Conservation (phyloP, 2,329 filamentous ascomycete species). For the Penicillium capsulatum region DNA sequence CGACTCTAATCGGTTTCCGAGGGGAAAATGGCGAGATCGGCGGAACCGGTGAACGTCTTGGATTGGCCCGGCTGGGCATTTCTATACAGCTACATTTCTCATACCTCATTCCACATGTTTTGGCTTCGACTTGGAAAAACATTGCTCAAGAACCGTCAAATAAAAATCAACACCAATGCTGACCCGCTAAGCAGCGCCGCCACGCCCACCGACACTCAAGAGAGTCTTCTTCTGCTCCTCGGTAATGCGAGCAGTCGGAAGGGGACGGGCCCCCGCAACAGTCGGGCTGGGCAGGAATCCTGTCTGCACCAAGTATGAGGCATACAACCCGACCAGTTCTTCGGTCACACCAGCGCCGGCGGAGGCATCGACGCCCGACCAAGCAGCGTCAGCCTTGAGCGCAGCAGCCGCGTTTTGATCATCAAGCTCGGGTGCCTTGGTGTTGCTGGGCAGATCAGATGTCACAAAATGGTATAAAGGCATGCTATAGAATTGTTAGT, state of each 20-base stretch:
- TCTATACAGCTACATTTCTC: not conserved
- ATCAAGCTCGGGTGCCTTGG: slow-evolving; percentile 68
- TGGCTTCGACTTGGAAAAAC: not conserved
- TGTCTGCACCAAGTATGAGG: slow-evolving; percentile 59
- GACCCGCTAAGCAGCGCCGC: slow-evolving; percentile 36
- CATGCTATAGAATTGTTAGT: slow-evolving; percentile 39
- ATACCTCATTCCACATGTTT: slow-evolving; percentile 2
- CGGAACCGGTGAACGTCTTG: slow-evolving; percentile 8
- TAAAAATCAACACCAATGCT: slow-evolving; percentile 5
- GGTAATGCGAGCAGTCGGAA: slow-evolving; percentile 47
- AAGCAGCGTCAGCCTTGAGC: slow-evolving; percentile 58
- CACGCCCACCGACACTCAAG: slow-evolving; percentile 52
- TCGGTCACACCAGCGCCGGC: slow-evolving; percentile 54
- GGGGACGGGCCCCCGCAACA: slow-evolving; percentile 21
- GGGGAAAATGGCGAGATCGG: slow-evolving; percentile 14
- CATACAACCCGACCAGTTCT: slow-evolving; percentile 60
- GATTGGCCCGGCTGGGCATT: not conserved
- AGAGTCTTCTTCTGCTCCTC: slow-evolving; percentile 49
- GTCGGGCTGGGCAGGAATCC: slow-evolving; percentile 54
- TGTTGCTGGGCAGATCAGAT: slow-evolving; percentile 64
- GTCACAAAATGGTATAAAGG: slow-evolving; percentile 72
- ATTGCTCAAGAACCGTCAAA: not conserved
- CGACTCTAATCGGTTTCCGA: slow-evolving; percentile 10
- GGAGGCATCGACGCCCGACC: slow-evolving; percentile 57
- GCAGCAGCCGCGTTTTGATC: slow-evolving; percentile 64